These are phyloP conservation scores for Mycena galopus DNA, from an alignment of 768 basidiomycete genomes.

Conservation along the genomic window DNA sequence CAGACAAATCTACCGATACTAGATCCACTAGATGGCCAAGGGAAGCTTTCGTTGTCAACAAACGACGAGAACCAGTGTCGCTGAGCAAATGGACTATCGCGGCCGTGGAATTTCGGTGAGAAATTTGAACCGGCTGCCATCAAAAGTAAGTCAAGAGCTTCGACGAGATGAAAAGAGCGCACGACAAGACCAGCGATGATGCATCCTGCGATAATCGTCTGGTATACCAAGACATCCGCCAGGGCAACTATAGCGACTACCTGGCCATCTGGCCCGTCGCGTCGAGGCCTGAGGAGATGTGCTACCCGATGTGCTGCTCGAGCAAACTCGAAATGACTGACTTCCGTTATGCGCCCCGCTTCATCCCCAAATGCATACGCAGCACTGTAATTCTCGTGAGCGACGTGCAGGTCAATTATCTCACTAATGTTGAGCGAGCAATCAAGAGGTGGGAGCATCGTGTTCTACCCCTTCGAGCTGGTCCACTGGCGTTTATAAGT, in stretches of 20 bases:
- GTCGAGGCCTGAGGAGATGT: conserved; percentile 52
- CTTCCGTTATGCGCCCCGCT: conserved; percentile 36
- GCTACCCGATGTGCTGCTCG: conserved; percentile 61
- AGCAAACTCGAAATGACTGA: conserved; percentile 58
- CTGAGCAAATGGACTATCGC: conserved; percentile 52
- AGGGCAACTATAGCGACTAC: no score
- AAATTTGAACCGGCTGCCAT: conserved; percentile 59
- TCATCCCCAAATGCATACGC: conserved; percentile 42
- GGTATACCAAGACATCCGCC: no score
- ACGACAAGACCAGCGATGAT: no score
- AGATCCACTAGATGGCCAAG: conserved; percentile 45
- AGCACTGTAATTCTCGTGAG: background rate
- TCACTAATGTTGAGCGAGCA: conserved; percentile 25
- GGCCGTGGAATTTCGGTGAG: conserved; percentile 53
- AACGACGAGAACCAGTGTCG: conserved; percentile 52
- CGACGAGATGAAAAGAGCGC: no score
- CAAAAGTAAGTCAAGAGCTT: background rate
- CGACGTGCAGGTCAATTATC: conserved; percentile 11
- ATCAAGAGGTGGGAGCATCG: conserved; percentile 19
- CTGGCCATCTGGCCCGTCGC: conserved; percentile 43
- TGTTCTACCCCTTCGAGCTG: no score
- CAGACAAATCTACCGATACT: conserved; percentile 39
- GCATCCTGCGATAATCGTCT: no score
- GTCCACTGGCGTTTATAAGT: no score
- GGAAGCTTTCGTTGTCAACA: conserved; percentile 47